Evolutionary conservation across 2,329 filamentous ascomycete genomes (phyloP).

Genomic region (Colletotrichum lentis): DNA sequence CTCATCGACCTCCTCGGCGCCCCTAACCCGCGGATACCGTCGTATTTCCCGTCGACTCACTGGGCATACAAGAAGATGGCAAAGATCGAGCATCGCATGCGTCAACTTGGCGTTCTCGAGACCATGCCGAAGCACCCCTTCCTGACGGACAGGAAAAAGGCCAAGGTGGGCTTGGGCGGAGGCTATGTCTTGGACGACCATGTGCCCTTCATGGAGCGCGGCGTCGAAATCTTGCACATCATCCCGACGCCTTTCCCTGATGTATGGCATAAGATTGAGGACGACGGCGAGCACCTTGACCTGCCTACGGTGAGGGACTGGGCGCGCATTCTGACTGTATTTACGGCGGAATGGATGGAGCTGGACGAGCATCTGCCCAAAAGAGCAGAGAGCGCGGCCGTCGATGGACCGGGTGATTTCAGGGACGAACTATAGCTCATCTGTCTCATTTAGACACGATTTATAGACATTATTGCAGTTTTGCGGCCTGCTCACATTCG

Average conservation of each 20-base stretch:
- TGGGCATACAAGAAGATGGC: constrained; percentile 89
- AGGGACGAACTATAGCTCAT: constrained; percentile 26
- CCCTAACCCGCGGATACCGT: constrained; percentile 74
- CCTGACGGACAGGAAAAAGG: constrained; percentile 69
- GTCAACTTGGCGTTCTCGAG: constrained; percentile 71
- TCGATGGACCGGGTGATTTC: constrained; percentile 35
- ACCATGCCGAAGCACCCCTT: constrained; percentile 66
- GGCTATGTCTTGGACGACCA: constrained; percentile 83
- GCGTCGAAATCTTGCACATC: constrained; percentile 87
- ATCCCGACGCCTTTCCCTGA: constrained; percentile 84
- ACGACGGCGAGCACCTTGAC: constrained; percentile 87
- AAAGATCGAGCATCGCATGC: constrained; percentile 75
- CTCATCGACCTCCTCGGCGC: constrained; percentile 89
- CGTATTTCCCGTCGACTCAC: constrained; percentile 89
- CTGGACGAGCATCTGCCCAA: constrained; percentile 57
- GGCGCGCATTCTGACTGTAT: constrained; percentile 83
- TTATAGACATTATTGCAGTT: not conserved
- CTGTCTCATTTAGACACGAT: not conserved
- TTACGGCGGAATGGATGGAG: constrained; percentile 92
- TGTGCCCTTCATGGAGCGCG: constrained; percentile 84
- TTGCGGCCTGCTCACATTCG: not conserved
- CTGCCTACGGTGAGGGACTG: constrained; percentile 83
- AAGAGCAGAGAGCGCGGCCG: constrained; percentile 40
- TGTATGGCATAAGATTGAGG: constrained; percentile 87
- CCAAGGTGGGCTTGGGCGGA: constrained; percentile 52